Evolutionary conservation across 768 basidiomycete species (phyloP), one percentile per base, ranked within the genome.

Genomic region (Phanerochaete carnosa): DNA sequence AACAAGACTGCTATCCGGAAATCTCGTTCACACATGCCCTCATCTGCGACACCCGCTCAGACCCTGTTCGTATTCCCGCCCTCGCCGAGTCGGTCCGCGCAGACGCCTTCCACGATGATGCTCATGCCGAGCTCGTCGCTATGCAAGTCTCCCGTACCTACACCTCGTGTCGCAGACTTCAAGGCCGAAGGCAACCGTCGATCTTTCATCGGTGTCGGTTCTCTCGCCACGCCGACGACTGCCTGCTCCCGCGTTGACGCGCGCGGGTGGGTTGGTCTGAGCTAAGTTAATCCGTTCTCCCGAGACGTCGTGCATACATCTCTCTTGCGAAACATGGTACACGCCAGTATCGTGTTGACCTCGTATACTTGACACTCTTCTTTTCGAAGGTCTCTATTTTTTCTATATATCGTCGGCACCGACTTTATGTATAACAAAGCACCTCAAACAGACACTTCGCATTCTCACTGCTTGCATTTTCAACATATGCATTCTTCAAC

Each of bases 31-130:
- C 60, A 60, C 57, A 23, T 72, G 69, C 57, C 65, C 26, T 35
- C 55, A 37, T 68, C 77, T 39, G 72, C 79, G 49, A 82, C 87
- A 33, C 88, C 89, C 32, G 90, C 91, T 1, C 92, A 94, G 70
- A 94, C 92, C 0, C 79, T 94, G 49, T 93, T 94, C 66, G 87
- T 94, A 37, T 94, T 94, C 69, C 92, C 92, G 1, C 90, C 92
- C 32, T 93, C 91, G 4, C 90, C 83, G 73, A 80, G 72, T 29
- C 66, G 69, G 9, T 35, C 53, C 51, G 79, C 78, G 67, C 82
- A 75, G 39, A 91, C 88, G 55, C 90, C 92, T 28, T 89, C 90
- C 50, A 89, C 91, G 35, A 87, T 93, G 85, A 92, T 88, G 37
- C 76, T 94, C 57, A 90, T 84, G 47, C 89, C 90, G 62, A 88